A percentile compares a stretch with the other conserved stretches of the same genome.
These are phyloP conservation scores for Pseudonectria foliicola DNA, from an alignment of 2,329 filamentous ascomycete genomes.

Conservation along the genomic window DNA sequence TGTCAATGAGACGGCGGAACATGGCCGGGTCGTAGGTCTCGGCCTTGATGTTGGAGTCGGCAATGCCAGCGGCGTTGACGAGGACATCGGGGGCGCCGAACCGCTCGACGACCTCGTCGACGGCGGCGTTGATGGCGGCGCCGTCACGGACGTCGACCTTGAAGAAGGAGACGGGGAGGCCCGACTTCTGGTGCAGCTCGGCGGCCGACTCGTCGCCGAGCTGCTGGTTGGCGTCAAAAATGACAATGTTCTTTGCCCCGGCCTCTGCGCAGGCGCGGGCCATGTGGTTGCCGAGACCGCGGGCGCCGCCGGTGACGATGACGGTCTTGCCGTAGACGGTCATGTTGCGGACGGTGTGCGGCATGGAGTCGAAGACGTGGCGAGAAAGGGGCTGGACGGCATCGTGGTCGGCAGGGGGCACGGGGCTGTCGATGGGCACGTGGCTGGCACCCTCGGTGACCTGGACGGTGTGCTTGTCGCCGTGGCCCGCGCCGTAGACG, in stretches of 20 bases:
- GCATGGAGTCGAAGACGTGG: conserved; percentile 48
- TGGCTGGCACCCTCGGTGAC: conserved; percentile 37
- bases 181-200: conserved; percentile 65
- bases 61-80: conserved; percentile 75
- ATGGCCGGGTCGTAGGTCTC: conserved; percentile 69
- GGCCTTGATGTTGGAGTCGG: conserved; percentile 77
- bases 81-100: conserved; percentile 67
- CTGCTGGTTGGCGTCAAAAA: conserved; percentile 72
- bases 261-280: conserved; percentile 70
- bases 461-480: conserved; percentile 50
- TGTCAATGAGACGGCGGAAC: conserved; percentile 73
- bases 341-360: conserved; percentile 62
- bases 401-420: conserved; percentile 36
- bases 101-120: conserved; percentile 56
- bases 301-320: conserved; percentile 67
- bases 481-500: conserved; percentile 40
- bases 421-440: conserved; percentile 34
- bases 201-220: conserved; percentile 63
- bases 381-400: conserved; percentile 45
- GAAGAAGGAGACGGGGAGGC: conserved; percentile 68
- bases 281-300: conserved; percentile 74
- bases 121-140: conserved; percentile 60
- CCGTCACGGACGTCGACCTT: conserved; percentile 72
- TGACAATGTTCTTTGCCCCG: conserved; percentile 64
- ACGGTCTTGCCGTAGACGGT: conserved; percentile 63